Evolutionary conservation across 2,329 filamentous ascomycete genomes (phyloP).

Genomic region (Trichoderma atroviride): DNA sequence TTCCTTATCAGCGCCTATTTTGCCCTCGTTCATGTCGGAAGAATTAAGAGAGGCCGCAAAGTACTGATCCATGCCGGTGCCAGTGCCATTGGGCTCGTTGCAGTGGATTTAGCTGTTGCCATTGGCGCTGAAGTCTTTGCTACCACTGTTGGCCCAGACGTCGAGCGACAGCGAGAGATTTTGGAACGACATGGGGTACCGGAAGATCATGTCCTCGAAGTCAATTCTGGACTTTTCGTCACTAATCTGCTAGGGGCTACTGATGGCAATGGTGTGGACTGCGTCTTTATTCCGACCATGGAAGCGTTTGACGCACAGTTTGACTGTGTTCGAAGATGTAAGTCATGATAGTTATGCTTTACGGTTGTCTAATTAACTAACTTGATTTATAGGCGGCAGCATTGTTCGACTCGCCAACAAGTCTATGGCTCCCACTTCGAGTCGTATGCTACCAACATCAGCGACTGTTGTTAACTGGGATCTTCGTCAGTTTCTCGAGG

Average conservation of each 20-base stretch:
- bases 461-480: constrained; percentile 41
- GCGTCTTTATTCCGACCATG: constrained; percentile 52
- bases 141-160: constrained; percentile 41
- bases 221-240: constrained; percentile 41
- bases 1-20: constrained; percentile 48
- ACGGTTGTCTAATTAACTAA: neutral
- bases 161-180: constrained; percentile 41
- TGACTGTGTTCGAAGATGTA: constrained; percentile 43
- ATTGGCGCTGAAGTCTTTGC: constrained; percentile 47
- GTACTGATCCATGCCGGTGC: constrained; percentile 51
- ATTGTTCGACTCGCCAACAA: constrained; percentile 39
- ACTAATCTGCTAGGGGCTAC: constrained; percentile 40
- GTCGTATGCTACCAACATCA: constrained; percentile 27
- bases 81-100: constrained; percentile 48
- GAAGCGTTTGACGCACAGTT: constrained; percentile 38
- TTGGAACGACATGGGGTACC: constrained; percentile 43
- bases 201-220: constrained; percentile 44
- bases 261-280: constrained; percentile 41
- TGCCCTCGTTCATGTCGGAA: constrained; percentile 42
- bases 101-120: constrained; percentile 45
- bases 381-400: constrained; percentile 35
- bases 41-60: constrained; percentile 33
- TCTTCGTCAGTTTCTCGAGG: constrained; percentile 37
- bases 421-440: constrained; percentile 28
- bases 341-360: constrained; percentile 27